Base-by-base conservation (phyloP, 2,329 filamentous ascomycete species). In the Macrophomina pseudophaseolina region DNA sequence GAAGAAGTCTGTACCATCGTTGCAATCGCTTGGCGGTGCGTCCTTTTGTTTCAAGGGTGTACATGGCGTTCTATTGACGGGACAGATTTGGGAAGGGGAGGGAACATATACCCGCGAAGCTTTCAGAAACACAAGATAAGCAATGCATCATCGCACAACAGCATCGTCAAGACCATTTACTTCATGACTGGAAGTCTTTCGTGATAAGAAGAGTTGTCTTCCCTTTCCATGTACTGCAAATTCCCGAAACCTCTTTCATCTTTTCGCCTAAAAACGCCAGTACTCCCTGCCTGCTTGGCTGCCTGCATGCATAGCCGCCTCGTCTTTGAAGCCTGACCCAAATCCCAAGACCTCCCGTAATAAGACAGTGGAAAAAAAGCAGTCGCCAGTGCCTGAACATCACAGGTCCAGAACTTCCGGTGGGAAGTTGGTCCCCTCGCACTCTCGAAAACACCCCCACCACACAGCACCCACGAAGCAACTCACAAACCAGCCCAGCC, bases 41-140 rank as follows among this genome's bases (percentile, higher is more conserved):
- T 23, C 23, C 2, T 23, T 23, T 23, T 23, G 23, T 23, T 23
- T 23, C 23, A 23, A 23, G 23, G 23, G 23, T 23, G 23, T 23
- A 23, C 23, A 23, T 23, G 23, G 23, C 23, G 23, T 23, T 23
- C 23, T 23, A 23, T 23, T 23, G 23, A 23, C 23, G 1, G 23
- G 23, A 23, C 23, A 23, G 3, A 23, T 23, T 23, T 1, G 23
- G 23, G 23, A 23, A 3, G 3, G 23, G 30, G 14, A n/a, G 35
- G 35, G 32, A 38, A 49, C 32, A 51, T 42, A 65, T 65, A 65
- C 63, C 63, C 63, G 35, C 40, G 63, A 30, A 48, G 63, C 32
- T 18, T 12, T 48, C 28, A 60, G 16, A 49, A 23, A 8, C 23
- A 33, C 40, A 35, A n/a, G 12, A 56, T 11, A 23, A 18, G 9